These are phyloP conservation scores for Umbelopsis sp. DNA, from an alignment of 371 early-diverging fungal genomes.

Conservation along the genomic window DNA sequence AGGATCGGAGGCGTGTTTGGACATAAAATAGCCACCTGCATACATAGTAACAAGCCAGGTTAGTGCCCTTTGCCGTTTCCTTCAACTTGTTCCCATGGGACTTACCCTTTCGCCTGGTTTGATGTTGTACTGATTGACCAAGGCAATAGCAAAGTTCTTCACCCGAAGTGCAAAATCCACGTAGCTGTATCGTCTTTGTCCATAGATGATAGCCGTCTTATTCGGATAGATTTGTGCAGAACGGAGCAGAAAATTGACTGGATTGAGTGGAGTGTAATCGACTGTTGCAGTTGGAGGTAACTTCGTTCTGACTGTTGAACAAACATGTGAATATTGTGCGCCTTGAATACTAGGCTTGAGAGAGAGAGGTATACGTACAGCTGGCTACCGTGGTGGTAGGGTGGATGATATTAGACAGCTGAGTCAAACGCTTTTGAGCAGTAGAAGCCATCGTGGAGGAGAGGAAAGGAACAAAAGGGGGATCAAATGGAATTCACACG, in stretches of 20 bases:
- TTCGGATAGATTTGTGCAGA: conserved; percentile 53
- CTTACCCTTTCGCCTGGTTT: conserved; percentile 29
- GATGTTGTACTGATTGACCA: conserved; percentile 31
- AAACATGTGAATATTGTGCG: not conserved
- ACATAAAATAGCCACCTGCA: conserved; percentile 57
- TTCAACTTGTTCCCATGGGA: not conserved
- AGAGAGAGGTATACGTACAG: not conserved
- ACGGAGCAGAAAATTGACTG: conserved; percentile 56
- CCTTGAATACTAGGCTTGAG: not conserved
- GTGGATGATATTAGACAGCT: not conserved
- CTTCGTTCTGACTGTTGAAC: not conserved
- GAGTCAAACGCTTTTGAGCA: not conserved
- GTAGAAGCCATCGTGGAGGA: not conserved
- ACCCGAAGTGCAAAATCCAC: conserved; percentile 47
- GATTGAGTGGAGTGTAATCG: conserved; percentile 36
- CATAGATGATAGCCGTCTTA: conserved; percentile 55
- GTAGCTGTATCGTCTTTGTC: conserved; percentile 43
- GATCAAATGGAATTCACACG: not conserved
- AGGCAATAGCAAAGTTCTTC: conserved; percentile 45
- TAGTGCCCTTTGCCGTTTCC: conserved; percentile 23
- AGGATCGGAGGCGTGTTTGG: conserved; percentile 66
- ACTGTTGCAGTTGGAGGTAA: conserved; percentile 1
- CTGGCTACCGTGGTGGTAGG: not conserved
- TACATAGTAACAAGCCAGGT: conserved; percentile 26
- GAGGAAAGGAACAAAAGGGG: not conserved